These are phyloP conservation scores for Quercus parvula DNA, from an alignment of 306 rosid genomes.

Conservation along the genomic window DNA sequence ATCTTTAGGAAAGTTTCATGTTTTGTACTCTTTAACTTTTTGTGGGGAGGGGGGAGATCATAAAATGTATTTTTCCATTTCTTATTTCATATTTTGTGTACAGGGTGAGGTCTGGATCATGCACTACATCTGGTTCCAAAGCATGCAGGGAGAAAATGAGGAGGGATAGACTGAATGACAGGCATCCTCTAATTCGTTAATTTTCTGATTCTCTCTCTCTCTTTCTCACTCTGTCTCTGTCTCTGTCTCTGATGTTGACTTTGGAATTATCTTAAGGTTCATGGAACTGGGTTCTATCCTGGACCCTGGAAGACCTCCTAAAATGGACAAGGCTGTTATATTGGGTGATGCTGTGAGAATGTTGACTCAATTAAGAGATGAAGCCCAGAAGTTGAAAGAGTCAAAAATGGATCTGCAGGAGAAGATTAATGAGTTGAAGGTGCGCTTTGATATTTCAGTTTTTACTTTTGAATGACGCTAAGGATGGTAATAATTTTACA, in stretches of 20 bases:
- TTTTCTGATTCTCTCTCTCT: neutral
- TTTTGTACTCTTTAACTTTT: no score
- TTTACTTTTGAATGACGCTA: neutral
- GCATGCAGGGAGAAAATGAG: slow-evolving; percentile 91
- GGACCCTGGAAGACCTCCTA: slow-evolving; percentile 77
- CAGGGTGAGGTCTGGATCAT: slow-evolving; percentile 65
- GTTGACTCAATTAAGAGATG: slow-evolving; percentile 62
- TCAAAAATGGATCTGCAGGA: slow-evolving; percentile 48
- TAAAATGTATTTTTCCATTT: neutral
- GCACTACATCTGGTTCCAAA: slow-evolving; percentile 54
- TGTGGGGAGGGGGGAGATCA: no score
- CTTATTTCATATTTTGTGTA: neutral
- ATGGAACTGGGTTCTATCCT: slow-evolving; percentile 74
- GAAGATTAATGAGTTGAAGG: slow-evolving; percentile 83
- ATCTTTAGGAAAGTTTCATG: no score
- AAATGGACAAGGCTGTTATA: slow-evolving; percentile 71
- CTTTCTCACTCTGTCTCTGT: slow-evolving; percentile 20
- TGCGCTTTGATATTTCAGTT: slow-evolving; percentile 12
- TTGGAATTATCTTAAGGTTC: slow-evolving; percentile 53
- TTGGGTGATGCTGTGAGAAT: slow-evolving; percentile 69
- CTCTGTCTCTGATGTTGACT: slow-evolving; percentile 35
- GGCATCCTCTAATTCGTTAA: slow-evolving; percentile 39
- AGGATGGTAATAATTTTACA: no score
- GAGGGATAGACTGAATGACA: slow-evolving; percentile 87
- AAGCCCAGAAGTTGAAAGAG: slow-evolving; percentile 62